Evolutionary conservation across 768 basidiomycete genomes (phyloP).

Genomic region (Phaeolepiota aurea): DNA sequence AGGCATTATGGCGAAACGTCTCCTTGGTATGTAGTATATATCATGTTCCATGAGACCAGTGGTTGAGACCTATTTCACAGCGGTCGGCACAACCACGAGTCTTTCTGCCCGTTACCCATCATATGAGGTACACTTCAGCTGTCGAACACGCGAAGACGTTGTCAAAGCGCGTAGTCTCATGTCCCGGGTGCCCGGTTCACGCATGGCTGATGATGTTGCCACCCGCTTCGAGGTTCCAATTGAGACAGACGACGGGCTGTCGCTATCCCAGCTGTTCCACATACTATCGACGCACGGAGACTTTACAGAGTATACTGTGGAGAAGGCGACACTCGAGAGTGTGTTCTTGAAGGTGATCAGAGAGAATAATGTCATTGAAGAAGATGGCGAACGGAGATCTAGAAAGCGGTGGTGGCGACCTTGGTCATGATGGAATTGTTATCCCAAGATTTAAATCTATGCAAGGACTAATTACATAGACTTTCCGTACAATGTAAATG

Average conservation of each 20-base stretch:
- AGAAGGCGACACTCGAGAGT: slow-evolving; percentile 62
- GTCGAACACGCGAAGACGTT: slow-evolving; percentile 54
- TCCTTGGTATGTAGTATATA: slow-evolving; percentile 10
- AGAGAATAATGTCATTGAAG: slow-evolving; percentile 49
- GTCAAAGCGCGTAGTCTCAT: slow-evolving; percentile 50
- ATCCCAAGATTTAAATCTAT: no score
- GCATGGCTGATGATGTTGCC: slow-evolving; percentile 65
- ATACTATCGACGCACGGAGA: slow-evolving; percentile 41
- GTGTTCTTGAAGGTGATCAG: slow-evolving; percentile 67
- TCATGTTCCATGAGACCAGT: background rate
- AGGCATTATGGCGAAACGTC: slow-evolving; percentile 13
- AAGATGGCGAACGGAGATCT: slow-evolving; percentile 16
- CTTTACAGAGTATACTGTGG: slow-evolving; percentile 63
- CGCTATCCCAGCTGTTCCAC: slow-evolving; percentile 54
- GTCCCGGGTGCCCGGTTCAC: slow-evolving; percentile 50
- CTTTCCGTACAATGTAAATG: background rate
- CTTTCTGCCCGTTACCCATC: slow-evolving; percentile 61
- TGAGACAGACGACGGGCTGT: slow-evolving; percentile 24
- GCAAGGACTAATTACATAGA: no score
- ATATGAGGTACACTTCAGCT: slow-evolving; percentile 73
- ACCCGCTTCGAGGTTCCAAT: slow-evolving; percentile 72
- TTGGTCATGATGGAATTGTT: no score
- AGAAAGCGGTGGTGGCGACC: slow-evolving; percentile 10
- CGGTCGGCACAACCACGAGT: slow-evolving; percentile 24
- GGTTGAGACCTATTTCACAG: background rate